Evolutionary conservation across 257 asterid genomes (phyloP).

Genomic region (Cruciata laevipes): DNA sequence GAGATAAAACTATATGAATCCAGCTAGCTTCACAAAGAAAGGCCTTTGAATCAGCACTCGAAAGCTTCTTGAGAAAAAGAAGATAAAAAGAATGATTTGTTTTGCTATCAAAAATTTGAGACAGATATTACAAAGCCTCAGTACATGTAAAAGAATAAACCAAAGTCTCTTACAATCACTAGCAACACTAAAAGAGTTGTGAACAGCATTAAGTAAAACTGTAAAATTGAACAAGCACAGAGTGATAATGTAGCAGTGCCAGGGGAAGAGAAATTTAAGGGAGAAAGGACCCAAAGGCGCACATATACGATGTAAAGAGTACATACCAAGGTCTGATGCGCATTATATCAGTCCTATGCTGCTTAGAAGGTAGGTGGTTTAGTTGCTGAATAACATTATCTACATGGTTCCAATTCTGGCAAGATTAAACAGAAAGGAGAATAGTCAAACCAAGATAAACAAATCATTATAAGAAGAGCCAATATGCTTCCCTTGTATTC

Average conservation of each 20-base stretch:
- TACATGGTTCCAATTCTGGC: constrained; percentile 95
- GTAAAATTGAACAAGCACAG: not conserved
- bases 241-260: not conserved
- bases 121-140: not conserved
- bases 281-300: not conserved
- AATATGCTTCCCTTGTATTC: not conserved
- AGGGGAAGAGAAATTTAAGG: not conserved
- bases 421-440: constrained; percentile 14
- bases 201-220: constrained; percentile 1
- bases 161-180: not conserved
- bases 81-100: too few relatives aligned
- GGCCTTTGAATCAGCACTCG: not conserved
- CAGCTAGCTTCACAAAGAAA: not conserved
- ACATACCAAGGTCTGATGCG: constrained; percentile 90
- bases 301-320: constrained; percentile 6
- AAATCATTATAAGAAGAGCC: not conserved
- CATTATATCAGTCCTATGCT: constrained; percentile 88
- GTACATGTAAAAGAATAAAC: not conserved
- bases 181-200: not conserved
- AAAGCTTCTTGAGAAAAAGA: not conserved
- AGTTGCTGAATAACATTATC: constrained; percentile 59
- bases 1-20: not conserved
- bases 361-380: constrained; percentile 75
- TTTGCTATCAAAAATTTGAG: not conserved
- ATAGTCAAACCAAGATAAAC: constrained; percentile 14